A percentile compares a stretch with the other conserved stretches of the same genome.
Evolutionary conservation across 805 yeast species (phyloP).

Genomic region (Metschnikowia baotianmanensis): DNA sequence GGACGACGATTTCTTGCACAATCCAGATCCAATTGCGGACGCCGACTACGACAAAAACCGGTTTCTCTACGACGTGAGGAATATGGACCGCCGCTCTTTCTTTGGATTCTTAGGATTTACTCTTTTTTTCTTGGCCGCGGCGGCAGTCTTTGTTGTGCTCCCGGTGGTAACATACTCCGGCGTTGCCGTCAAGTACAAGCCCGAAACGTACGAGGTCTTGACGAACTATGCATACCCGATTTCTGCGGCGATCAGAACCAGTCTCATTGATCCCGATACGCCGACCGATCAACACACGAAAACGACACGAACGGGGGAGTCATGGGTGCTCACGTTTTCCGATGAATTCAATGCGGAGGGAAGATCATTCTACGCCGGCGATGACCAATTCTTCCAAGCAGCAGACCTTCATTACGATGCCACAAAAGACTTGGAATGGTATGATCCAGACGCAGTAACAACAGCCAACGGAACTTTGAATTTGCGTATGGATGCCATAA

Average conservation of each 20-base stretch:
- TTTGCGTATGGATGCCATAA: constrained; percentile 75
- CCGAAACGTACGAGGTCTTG: constrained; percentile 43
- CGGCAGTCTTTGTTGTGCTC: constrained; percentile 66
- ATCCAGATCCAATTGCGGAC: constrained; percentile 93
- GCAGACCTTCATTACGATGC: constrained; percentile 83
- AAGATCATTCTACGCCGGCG: constrained; percentile 84
- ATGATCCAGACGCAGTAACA: constrained; percentile 83
- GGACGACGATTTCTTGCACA: constrained; percentile 91
- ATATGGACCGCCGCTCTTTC: constrained; percentile 60
- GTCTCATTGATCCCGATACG: constrained; percentile 71
- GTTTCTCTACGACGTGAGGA: constrained; percentile 59
- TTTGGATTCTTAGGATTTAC: constrained; percentile 62
- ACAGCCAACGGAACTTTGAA: constrained; percentile 72
- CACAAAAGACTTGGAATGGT: constrained; percentile 91
- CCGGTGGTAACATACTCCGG: constrained; percentile 88
- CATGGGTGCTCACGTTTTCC: constrained; percentile 80
- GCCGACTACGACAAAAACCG: constrained; percentile 77
- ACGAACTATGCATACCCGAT: constrained; percentile 57
- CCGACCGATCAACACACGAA: constrained; percentile 52
- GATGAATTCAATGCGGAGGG: constrained; percentile 93
- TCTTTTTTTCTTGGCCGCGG: constrained; percentile 55
- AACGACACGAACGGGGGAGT: constrained; percentile 25
- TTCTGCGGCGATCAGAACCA: constrained; percentile 57
- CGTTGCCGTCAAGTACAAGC: constrained; percentile 33
- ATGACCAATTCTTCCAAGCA: constrained; percentile 89